Conservation (phyloP, 23 red algal genomes). For the Agarophyton chilense region DNA sequence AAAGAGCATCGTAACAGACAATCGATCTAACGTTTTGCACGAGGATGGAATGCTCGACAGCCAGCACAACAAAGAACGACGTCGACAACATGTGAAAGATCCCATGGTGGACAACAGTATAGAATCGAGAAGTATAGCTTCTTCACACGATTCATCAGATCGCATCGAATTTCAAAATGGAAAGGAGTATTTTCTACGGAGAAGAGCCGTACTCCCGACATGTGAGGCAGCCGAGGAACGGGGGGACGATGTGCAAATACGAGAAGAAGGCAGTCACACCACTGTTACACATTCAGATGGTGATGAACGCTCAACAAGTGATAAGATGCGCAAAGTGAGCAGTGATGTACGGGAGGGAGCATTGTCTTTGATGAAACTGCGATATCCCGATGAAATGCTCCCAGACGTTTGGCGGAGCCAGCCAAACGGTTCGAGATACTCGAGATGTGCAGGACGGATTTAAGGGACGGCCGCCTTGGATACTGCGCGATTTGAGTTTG, state of each 20-base stretch:
- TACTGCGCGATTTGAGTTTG: background rate
- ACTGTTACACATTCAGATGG: background rate
- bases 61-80: background rate
- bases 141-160: background rate
- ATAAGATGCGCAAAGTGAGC: background rate
- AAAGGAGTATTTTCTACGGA: background rate
- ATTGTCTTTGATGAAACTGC: slow-evolving; percentile 12
- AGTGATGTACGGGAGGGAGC: slow-evolving; percentile 10
- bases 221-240: background rate
- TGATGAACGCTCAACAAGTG: background rate
- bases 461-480: background rate
- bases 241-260: background rate
- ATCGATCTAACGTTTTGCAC: background rate
- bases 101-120: background rate
- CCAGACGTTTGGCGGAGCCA: background rate
- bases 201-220: background rate
- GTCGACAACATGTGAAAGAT: background rate
- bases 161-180: background rate
- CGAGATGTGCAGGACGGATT: background rate
- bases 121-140: background rate
- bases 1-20: background rate
- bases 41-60: background rate
- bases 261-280: background rate
- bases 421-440: background rate
- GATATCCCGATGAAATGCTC: background rate